phyloP scores from a whole-genome alignment of 768 basidiomycete genomes.

The Suillus plorans region DNA sequence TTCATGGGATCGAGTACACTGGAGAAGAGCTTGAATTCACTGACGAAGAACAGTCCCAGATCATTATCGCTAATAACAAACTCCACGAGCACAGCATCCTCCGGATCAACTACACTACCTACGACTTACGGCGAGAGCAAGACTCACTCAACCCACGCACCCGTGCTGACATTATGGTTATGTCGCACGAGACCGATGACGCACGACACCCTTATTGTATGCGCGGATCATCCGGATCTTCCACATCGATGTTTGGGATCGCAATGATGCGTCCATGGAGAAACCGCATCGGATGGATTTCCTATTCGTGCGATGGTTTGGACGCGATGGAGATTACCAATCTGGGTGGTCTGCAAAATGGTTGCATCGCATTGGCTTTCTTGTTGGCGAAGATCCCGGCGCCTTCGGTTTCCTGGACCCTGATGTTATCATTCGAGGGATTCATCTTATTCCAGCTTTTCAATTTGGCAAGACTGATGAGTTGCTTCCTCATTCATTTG shows the following conservation, averaged over 20 bases:
- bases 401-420: constrained; percentile 51
- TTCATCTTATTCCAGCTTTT: constrained; percentile 47
- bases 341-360: constrained; percentile 20
- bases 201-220: constrained; percentile 37
- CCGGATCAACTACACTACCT: constrained; percentile 32
- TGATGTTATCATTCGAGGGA: background rate
- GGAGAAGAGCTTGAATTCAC: constrained; percentile 21
- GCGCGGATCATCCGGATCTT: constrained; percentile 34
- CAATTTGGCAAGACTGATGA: constrained; percentile 15
- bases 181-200: constrained; percentile 19
- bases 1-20: constrained; percentile 3
- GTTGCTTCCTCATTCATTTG: background rate
- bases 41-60: constrained; percentile 15
- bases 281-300: constrained; percentile 31
- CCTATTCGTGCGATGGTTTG: constrained; percentile 43
- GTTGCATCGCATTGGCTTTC: constrained; percentile 30
- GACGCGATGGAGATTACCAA: constrained; percentile 27
- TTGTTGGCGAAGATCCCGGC: constrained; percentile 2
- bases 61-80: constrained; percentile 28
- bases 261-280: background rate
- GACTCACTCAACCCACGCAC: constrained; percentile 32
- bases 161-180: constrained; percentile 36
- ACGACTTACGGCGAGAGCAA: constrained; percentile 23
- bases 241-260: constrained; percentile 18
- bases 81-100: constrained; percentile 34